Base-by-base conservation (phyloP, 768 basidiomycete species). In the Termitomyces bulborhizus region DNA sequence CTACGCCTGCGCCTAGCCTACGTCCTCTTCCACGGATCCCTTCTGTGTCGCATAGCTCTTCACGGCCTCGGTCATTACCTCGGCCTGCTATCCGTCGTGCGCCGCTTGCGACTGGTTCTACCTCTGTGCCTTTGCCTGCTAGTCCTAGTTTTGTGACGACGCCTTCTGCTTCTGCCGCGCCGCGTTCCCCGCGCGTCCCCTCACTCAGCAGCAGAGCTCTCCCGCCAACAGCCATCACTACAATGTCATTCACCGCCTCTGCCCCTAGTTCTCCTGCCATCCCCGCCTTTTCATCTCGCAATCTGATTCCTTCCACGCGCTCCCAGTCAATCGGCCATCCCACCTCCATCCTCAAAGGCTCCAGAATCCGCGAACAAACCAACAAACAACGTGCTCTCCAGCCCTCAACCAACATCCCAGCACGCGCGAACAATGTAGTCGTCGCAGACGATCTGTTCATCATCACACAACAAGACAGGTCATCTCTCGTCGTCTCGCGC, bases 21-120 rank as follows among this genome's bases (percentile, higher is more conserved):
- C 60, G 68, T 7, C 69, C 66, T 48, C 66, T 60, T n/a, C 63
- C 61, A 16, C 62, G 63, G 46, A 59, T 67, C 46, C 66, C 67
- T 2, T 62, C 63, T 8, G 45, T 52, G 3, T 56, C 21, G 21
- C 21, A 21, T 21, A 21, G 21, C 21, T 21, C 21, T 21, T 31
- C 39, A 4, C 6, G 40, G 1, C 29, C 18, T 37, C 44, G 45
- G 18, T 51, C 36, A 13, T 56, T 27, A 16, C 45, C 45, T 26
- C 27, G 59, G 4, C 60, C 65, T 1, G 54, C 54, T 6, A 40
- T 60, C 26, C 51, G 55, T 4, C 58, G 54, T 32, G n/a, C 45
- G 9, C 50, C 51, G 4, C 41, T 56, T 6, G 55, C 55, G 24
- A 56, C 47, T 31, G 55, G 55, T 0, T 56, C 55, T 3, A 40